Percentiles rank a stretch among this genome's conserved stretches.
These are phyloP conservation scores for Nakaseomyces nivariensis DNA, from an alignment of 1,139 yeast genomes.

Conservation along the genomic window DNA sequence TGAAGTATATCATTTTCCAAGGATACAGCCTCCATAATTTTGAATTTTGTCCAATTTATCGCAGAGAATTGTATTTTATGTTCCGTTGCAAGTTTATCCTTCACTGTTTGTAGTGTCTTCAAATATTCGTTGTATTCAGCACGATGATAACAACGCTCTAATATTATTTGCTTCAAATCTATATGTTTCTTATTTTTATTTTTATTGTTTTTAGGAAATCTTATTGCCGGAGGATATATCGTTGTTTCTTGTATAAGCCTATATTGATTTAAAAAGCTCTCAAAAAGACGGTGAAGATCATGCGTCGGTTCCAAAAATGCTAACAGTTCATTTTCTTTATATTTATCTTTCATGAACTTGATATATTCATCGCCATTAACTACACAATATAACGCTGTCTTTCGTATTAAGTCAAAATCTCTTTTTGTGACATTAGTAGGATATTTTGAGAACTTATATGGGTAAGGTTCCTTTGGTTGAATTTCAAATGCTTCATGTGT, in stretches of 20 bases:
- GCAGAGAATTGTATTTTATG: slow-evolving; percentile 53
- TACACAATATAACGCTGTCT: slow-evolving; percentile 63
- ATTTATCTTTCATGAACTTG: slow-evolving; percentile 32
- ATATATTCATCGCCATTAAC: slow-evolving; percentile 33
- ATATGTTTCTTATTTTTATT: slow-evolving; percentile 14
- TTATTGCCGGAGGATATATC: slow-evolving; percentile 16
- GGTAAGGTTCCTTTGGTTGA: slow-evolving; percentile 26
- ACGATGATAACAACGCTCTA: slow-evolving; percentile 44
- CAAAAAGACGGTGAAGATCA: slow-evolving; percentile 49
- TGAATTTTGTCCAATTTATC: slow-evolving; percentile 83
- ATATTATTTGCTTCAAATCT: slow-evolving; percentile 29
- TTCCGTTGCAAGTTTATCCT: slow-evolving; percentile 30
- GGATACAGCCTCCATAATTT: neutral
- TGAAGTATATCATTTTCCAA: neutral
- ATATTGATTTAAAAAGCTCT: slow-evolving; percentile 49
- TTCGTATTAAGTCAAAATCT: slow-evolving; percentile 61
- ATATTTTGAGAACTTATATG: slow-evolving; percentile 39
- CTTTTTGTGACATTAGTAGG: slow-evolving; percentile 49
- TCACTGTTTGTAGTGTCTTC: slow-evolving; percentile 28
- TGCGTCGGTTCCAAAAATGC: slow-evolving; percentile 57
- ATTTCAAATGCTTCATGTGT: slow-evolving; percentile 8
- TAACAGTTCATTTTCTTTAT: slow-evolving; percentile 44
- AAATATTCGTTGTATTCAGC: slow-evolving; percentile 45
- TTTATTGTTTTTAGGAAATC: slow-evolving; percentile 7
- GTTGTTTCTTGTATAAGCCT: slow-evolving; percentile 13